phyloP scores from a whole-genome alignment of 2,329 filamentous ascomycete genomes.

The Ascochyta clinopodiicola region DNA sequence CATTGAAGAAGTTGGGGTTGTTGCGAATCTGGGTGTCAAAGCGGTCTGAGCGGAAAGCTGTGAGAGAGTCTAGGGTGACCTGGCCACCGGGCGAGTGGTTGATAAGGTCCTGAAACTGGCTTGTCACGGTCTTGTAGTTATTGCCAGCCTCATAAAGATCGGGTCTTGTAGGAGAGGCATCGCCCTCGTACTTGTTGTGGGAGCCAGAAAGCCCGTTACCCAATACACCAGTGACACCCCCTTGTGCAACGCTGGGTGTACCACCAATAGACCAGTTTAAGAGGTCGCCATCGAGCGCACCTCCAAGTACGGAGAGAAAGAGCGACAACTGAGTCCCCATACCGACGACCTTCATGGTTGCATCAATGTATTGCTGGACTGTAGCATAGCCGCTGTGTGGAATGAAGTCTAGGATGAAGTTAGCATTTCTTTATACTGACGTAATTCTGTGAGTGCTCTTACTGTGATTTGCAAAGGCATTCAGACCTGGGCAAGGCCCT shows the following conservation, averaged over 20 bases:
- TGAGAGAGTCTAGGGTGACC: constrained; percentile 30
- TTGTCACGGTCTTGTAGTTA: constrained; percentile 28
- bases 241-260: constrained; percentile 28
- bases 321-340: constrained; percentile 25
- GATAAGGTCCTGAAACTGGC: constrained; percentile 31
- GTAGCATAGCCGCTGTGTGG: constrained; percentile 32
- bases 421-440: neutral
- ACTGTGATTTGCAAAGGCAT: constrained; percentile 35
- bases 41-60: constrained; percentile 25
- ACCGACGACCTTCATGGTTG: constrained; percentile 27
- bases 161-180: constrained; percentile 31
- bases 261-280: constrained; percentile 31
- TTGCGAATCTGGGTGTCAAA: constrained; percentile 27
- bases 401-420: constrained; percentile 22
- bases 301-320: constrained; percentile 28
- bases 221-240: constrained; percentile 24
- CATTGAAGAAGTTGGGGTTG: constrained; percentile 34
- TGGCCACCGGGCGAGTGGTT: constrained; percentile 28
- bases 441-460: neutral
- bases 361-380: constrained; percentile 30
- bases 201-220: constrained; percentile 29
- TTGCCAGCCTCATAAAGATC: constrained; percentile 33
- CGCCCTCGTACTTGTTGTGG: constrained; percentile 35
- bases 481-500: constrained; percentile 34
- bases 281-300: constrained; percentile 29